Conservation (phyloP, 208 protist genomes). For the Trypanosoma conorhini region DNA sequence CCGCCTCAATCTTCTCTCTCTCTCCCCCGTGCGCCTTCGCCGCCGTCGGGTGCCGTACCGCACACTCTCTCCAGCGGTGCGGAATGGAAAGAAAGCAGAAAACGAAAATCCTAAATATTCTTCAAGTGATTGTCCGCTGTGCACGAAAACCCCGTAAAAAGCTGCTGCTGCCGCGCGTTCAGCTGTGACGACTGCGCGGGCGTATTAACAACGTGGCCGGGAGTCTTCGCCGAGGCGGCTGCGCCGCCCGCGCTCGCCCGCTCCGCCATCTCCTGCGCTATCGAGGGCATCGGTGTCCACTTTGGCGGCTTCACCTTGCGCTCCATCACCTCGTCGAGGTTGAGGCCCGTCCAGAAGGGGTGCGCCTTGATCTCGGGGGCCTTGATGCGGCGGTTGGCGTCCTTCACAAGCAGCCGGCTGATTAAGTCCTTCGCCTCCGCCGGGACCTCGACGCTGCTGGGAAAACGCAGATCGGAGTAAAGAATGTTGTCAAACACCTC, state of each 20-base stretch:
- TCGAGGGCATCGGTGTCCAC: constrained; percentile 78
- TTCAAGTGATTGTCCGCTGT: constrained; percentile 86
- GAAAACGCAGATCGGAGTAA: constrained; percentile 90
- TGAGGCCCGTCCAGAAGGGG: constrained; percentile 91
- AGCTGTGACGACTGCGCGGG: constrained; percentile 79
- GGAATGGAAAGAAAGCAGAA: not conserved
- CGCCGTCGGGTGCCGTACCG: not conserved
- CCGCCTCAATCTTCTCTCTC: not conserved
- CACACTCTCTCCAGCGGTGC: not conserved
- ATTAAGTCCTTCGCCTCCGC: constrained; percentile 92
- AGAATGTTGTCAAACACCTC: constrained; percentile 95
- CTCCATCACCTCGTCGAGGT: constrained; percentile 88
- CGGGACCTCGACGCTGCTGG: constrained; percentile 79
- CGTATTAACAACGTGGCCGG: constrained; percentile 84
- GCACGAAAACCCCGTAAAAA: constrained; percentile 91
- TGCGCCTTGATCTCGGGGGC: constrained; percentile 87
- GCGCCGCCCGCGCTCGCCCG: constrained; percentile 29
- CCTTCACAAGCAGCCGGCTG: constrained; percentile 89
- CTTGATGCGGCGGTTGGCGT: constrained; percentile 85
- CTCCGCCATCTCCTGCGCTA: constrained; percentile 81
- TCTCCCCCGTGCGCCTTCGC: not conserved
- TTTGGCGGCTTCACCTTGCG: constrained; percentile 82
- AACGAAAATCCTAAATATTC: constrained; percentile 24
- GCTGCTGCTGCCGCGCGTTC: constrained; percentile 84
- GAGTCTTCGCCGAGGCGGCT: constrained; percentile 47